phyloP scores from a whole-genome alignment of 768 basidiomycete genomes.

The Trametes punicea region DNA sequence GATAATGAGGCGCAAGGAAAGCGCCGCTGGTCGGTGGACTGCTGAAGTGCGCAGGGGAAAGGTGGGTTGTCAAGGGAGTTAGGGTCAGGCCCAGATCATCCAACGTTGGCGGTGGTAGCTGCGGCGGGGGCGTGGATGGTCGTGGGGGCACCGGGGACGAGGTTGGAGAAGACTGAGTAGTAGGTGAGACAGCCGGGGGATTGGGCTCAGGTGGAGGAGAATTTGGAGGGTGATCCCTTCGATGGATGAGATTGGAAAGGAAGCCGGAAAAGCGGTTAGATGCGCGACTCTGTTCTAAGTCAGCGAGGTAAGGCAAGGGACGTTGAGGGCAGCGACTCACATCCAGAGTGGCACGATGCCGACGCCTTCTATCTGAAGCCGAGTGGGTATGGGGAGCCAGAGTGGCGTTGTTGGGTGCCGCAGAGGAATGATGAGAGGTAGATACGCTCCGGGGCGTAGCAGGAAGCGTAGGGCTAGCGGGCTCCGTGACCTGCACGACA shows the following conservation, averaged over 20 bases:
- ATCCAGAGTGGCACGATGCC: constrained; percentile 57
- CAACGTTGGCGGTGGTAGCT: constrained; percentile 67
- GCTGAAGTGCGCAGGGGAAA: constrained; percentile 75
- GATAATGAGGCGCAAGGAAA: constrained; percentile 76
- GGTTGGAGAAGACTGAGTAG: constrained; percentile 44
- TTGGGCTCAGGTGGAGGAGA: constrained; percentile 23
- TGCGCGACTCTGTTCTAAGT: constrained; percentile 46
- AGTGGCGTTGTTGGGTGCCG: constrained; percentile 26
- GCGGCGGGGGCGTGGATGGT: constrained; percentile 69
- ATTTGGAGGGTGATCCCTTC: constrained; percentile 48
- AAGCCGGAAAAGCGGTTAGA: constrained; percentile 83
- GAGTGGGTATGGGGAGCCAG: constrained; percentile 20
- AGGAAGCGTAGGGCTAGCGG: constrained; percentile 31
- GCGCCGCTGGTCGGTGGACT: constrained; percentile 75
- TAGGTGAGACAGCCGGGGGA: constrained; percentile 22
- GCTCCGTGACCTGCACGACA: constrained; percentile 45
- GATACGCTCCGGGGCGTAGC: constrained; percentile 28
- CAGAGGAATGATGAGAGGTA: constrained; percentile 32
- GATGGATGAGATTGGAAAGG: constrained; percentile 73
- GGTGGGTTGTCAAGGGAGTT: constrained; percentile 59
- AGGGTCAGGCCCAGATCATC: constrained; percentile 74
- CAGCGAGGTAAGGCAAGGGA: constrained; percentile 10
- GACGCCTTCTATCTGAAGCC: constrained; percentile 21
- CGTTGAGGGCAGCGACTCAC: constrained; percentile 38
- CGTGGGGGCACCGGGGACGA: constrained; percentile 53